Evolutionary conservation across 2,329 filamentous ascomycete species (phyloP).

Genomic region (Pseudogymnoascus sp.): DNA sequence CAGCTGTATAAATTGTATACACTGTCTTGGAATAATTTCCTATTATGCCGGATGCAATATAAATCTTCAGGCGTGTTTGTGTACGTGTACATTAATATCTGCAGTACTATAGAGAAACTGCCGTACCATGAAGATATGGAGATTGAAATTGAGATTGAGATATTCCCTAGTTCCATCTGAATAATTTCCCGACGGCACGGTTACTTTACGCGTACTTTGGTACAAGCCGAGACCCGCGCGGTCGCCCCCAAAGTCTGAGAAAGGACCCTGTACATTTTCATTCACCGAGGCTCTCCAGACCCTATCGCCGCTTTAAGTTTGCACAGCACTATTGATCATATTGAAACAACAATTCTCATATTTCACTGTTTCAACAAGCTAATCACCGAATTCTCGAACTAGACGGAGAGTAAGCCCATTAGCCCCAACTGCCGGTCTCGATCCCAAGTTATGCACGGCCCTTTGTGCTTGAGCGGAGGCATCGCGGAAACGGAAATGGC

Average conservation of each 20-base stretch:
- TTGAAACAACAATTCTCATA: background rate
- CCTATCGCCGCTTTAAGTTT: background rate
- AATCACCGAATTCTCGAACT: background rate
- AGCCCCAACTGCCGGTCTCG: background rate
- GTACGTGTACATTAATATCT: background rate
- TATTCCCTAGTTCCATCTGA: background rate
- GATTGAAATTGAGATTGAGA: constrained; percentile 3
- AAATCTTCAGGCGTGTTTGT: background rate
- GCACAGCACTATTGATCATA: background rate
- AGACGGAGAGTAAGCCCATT: background rate
- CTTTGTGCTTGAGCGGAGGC: background rate
- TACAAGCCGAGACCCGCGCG: background rate
- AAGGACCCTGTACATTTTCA: background rate
- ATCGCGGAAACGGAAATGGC: background rate
- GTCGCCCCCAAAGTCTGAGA: background rate
- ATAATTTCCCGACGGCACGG: constrained; percentile 1
- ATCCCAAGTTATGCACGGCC: background rate
- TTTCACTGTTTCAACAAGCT: no score
- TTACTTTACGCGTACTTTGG: background rate
- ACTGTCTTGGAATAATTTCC: background rate
- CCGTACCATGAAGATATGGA: background rate
- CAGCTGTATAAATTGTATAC: background rate
- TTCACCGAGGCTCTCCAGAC: background rate
- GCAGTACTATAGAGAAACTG: background rate
- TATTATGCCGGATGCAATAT: background rate